Conservation (phyloP, 2,329 filamentous ascomycete species). For the Fusarium equiseti region DNA sequence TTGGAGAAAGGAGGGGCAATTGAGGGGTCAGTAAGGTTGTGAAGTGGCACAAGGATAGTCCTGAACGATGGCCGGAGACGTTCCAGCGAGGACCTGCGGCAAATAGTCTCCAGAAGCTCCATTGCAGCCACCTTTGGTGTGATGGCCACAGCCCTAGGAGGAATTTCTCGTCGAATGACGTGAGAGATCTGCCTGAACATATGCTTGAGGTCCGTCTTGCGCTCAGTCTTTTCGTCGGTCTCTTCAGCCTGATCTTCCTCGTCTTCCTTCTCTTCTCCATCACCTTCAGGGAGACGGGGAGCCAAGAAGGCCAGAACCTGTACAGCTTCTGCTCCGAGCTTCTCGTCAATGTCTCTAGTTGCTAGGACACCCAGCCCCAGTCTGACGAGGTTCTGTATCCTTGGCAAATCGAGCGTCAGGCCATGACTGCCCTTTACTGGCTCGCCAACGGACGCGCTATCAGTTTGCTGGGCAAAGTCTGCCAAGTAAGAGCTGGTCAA, state of each 20-base stretch:
- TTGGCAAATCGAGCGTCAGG: constrained; percentile 72
- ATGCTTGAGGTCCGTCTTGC: constrained; percentile 69
- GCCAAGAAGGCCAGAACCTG: constrained; percentile 88
- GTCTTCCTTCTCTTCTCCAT: constrained; percentile 54
- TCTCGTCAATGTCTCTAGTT: constrained; percentile 74
- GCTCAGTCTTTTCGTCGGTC: constrained; percentile 57
- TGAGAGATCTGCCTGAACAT: constrained; percentile 83
- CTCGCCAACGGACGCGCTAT: constrained; percentile 61
- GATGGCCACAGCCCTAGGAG: constrained; percentile 72
- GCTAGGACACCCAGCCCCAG: constrained; percentile 67
- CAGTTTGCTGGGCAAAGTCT: constrained; percentile 76
- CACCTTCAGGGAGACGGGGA: constrained; percentile 62
- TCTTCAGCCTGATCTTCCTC: constrained; percentile 60
- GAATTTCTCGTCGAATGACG: constrained; percentile 81
- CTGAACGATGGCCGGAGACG: constrained; percentile 73
- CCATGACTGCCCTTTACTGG: constrained; percentile 78
- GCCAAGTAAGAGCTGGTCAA: constrained; percentile 82
- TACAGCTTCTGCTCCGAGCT: constrained; percentile 81
- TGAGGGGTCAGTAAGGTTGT: constrained; percentile 85
- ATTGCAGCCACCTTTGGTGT: constrained; percentile 82
- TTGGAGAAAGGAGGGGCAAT: constrained; percentile 78
- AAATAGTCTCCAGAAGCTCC: constrained; percentile 78
- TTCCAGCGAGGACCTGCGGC: constrained; percentile 68
- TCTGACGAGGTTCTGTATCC: constrained; percentile 71
- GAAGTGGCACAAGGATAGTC: constrained; percentile 70